These are phyloP conservation scores for Cornus suecica DNA, from an alignment of 148 eudicot species.

Conservation along the genomic window DNA sequence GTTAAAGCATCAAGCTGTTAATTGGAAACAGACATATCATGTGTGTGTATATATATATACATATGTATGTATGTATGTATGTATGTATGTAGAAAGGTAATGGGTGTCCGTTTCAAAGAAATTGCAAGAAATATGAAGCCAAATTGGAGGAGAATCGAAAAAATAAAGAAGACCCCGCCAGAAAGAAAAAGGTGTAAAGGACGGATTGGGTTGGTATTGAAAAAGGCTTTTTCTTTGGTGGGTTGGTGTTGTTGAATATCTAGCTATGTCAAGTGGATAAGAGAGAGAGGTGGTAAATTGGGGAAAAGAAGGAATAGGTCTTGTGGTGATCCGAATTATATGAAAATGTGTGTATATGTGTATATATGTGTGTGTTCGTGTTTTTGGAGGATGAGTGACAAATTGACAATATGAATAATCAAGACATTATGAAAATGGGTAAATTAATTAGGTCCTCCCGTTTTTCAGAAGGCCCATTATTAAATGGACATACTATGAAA, in stretches of 20 bases:
- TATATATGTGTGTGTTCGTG: no score
- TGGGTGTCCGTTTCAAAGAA: background rate
- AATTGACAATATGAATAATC: background rate
- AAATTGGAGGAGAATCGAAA: background rate
- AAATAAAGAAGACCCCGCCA: background rate
- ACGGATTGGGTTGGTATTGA: background rate
- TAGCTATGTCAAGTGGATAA: no score
- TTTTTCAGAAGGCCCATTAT: no score
- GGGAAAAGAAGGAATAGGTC: background rate
- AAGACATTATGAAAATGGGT: no score
- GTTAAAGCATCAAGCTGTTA: background rate
- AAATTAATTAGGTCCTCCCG: no score
- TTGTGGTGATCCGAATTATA: background rate
- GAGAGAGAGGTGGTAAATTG: no score
- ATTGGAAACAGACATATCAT: background rate
- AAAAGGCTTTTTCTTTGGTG: background rate
- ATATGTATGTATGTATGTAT: no score
- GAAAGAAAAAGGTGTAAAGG: background rate
- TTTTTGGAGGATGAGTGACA: no score
- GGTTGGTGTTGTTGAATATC: background rate
- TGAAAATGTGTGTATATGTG: no score
- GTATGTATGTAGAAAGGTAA: background rate
- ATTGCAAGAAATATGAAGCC: background rate
- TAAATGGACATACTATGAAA: no score
- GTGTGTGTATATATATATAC: no score